A percentile compares a stretch with the other conserved stretches of the same genome.
phyloP scores from a whole-genome alignment of 1,284 basidiomycete species.

The Apiotrichum montevideense region DNA sequence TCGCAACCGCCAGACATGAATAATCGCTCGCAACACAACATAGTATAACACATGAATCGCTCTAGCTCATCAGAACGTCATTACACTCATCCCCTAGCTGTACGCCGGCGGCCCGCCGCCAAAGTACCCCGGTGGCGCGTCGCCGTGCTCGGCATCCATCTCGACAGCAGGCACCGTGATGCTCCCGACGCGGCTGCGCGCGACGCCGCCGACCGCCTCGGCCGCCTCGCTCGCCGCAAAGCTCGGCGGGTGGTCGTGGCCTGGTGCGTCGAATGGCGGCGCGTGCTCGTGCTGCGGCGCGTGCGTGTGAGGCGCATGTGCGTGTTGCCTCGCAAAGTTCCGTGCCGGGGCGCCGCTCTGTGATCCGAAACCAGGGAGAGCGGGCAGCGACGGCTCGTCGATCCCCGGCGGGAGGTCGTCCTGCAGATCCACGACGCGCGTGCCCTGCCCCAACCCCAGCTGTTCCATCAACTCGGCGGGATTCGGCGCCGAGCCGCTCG shows the following conservation, averaged over 20 bases:
- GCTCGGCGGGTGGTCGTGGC: slow-evolving; percentile 29
- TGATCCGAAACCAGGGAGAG: slow-evolving; percentile 31
- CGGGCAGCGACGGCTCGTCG: slow-evolving; percentile 47
- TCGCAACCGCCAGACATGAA: too few relatives aligned
- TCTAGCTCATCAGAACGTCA: too few relatives aligned
- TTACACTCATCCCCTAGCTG: slow-evolving; percentile 7
- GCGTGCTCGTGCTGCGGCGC: slow-evolving; percentile 10
- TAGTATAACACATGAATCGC: too few relatives aligned
- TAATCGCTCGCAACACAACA: too few relatives aligned
- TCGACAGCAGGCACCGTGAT: not conserved
- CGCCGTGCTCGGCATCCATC: slow-evolving; percentile 8
- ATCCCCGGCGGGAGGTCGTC: slow-evolving; percentile 47
- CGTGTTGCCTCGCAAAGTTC: not conserved
- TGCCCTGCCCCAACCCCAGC: slow-evolving; percentile 44
- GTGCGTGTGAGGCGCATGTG: not conserved
- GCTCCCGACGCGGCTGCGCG: slow-evolving; percentile 9
- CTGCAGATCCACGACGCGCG: slow-evolving; percentile 44
- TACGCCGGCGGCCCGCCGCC: slow-evolving; percentile 31
- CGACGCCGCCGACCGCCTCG: slow-evolving; percentile 24
- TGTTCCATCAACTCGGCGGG: slow-evolving; percentile 40
- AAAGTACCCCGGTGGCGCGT: slow-evolving; percentile 35
- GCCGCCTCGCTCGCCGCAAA: slow-evolving; percentile 45
- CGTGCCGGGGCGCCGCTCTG: not conserved
- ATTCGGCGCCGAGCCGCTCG: slow-evolving; percentile 4
- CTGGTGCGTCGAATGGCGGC: not conserved